phyloP scores from a whole-genome alignment of 345 rosid species.

The Lenwebbia sp. region DNA sequence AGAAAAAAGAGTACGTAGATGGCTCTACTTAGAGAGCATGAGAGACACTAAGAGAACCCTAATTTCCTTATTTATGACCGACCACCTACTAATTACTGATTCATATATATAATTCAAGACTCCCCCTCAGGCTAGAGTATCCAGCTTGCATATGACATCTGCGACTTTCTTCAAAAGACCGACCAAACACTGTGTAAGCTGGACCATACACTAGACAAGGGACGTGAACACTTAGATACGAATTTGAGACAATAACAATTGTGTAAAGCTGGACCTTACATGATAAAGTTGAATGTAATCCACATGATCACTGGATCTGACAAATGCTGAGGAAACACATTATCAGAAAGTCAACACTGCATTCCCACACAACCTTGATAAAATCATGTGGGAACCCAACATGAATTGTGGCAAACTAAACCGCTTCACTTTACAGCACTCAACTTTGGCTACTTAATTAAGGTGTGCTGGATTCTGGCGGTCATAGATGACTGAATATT shows the following conservation, averaged over 20 bases:
- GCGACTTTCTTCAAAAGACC: background rate
- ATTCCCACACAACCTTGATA: background rate
- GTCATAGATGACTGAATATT: background rate
- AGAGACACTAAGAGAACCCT: background rate
- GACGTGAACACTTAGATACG: background rate
- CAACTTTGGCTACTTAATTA: background rate
- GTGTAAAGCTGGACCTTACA: background rate
- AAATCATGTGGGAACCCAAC: background rate
- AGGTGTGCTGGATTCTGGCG: background rate
- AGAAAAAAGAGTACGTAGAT: background rate
- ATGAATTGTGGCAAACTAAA: background rate
- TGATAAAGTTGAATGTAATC: background rate
- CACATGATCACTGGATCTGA: background rate
- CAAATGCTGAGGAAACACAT: background rate
- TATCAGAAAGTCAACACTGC: background rate
- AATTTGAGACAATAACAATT: background rate
- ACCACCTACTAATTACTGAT: background rate
- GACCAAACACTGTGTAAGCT: background rate
- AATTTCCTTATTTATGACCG: background rate
- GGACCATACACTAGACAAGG: background rate
- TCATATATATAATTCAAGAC: background rate
- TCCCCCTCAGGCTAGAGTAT: background rate
- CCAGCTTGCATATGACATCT: background rate
- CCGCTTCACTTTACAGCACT: background rate
- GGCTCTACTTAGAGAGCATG: background rate